Percentiles rank a stretch among this genome's conserved stretches.
phyloP scores from a whole-genome alignment of 225 moss, liverwort and hornwort species.

The Polytrichum formosum region DNA sequence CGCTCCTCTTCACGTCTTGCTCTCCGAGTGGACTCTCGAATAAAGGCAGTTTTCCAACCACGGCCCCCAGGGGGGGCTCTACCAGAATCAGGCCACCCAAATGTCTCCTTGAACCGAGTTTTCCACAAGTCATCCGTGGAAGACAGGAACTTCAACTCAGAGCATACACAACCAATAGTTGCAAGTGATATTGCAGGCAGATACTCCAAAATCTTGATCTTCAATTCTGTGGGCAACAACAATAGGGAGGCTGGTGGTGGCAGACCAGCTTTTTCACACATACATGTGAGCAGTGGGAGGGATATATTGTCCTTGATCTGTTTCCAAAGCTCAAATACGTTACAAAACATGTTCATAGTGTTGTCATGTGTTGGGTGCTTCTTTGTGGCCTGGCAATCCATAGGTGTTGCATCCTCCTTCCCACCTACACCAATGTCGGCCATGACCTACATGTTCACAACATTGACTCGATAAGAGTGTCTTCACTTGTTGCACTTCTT shows the following conservation, averaged over 20 bases:
- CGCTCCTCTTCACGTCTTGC: conserved; percentile 74
- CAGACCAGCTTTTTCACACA: conserved; percentile 86
- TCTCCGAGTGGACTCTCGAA: conserved; percentile 57
- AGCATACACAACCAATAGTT: conserved; percentile 69
- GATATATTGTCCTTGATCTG: conserved; percentile 91
- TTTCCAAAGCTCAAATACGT: conserved; percentile 89
- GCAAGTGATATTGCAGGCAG: conserved; percentile 67
- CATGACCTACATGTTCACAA: conserved; percentile 24
- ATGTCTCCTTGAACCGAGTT: conserved; percentile 62
- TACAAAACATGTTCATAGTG: conserved; percentile 44
- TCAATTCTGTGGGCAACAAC: conserved; percentile 78
- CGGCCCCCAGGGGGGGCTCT: conserved; percentile 57
- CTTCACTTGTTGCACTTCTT: no score
- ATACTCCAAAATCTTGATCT: conserved; percentile 72
- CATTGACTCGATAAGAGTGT: no score
- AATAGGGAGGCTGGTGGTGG: conserved; percentile 88
- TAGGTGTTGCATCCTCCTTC: conserved; percentile 31
- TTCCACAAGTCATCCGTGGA: conserved; percentile 83
- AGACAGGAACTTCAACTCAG: conserved; percentile 79
- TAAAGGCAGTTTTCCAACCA: conserved; percentile 84
- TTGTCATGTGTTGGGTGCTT: conserved; percentile 7
- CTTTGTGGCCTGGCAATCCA: conserved; percentile 14
- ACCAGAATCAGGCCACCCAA: conserved; percentile 39
- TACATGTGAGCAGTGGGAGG: conserved; percentile 74
- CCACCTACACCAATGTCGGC: conserved; percentile 38